phyloP scores from a whole-genome alignment of 2,329 filamentous ascomycete genomes.

The Aspergillus jensenii region DNA sequence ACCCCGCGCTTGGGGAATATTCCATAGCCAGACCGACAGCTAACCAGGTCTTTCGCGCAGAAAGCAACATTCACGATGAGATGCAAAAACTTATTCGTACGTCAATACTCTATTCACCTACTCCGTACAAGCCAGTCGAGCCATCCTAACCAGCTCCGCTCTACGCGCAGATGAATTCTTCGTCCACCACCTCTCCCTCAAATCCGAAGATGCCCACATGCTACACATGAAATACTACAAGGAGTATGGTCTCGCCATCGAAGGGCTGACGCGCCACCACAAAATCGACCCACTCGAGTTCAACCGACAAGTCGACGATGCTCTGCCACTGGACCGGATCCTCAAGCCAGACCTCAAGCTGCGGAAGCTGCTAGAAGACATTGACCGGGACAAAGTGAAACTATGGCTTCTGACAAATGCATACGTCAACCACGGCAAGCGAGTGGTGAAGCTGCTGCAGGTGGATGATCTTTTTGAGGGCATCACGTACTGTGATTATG shows the following conservation, averaged over 20 bases:
- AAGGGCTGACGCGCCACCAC: constrained; percentile 90
- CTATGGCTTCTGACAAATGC: constrained; percentile 97
- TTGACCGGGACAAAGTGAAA: constrained; percentile 80
- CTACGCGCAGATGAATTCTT: constrained; percentile 57
- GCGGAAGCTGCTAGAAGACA: constrained; percentile 72
- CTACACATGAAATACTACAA: constrained; percentile 92
- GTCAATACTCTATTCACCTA: constrained; percentile 17
- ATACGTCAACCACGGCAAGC: constrained; percentile 80
- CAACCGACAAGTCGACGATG: constrained; percentile 92
- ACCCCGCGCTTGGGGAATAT: neutral
- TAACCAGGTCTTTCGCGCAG: constrained; percentile 40
- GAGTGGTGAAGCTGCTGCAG: constrained; percentile 76
- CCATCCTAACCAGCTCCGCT: neutral
- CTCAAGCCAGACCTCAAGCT: constrained; percentile 76
- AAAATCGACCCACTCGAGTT: constrained; percentile 94
- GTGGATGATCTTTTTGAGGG: constrained; percentile 92
- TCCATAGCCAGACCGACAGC: neutral
- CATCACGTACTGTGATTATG: constrained; percentile 92
- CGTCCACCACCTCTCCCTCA: constrained; percentile 68
- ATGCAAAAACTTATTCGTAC: constrained; percentile 78
- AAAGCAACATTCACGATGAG: constrained; percentile 77
- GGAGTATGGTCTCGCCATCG: constrained; percentile 94
- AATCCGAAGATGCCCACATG: constrained; percentile 73
- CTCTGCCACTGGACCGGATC: constrained; percentile 79
- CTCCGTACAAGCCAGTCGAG: neutral